Evolutionary conservation across 345 rosid species (phyloP).

Genomic region (Heritiera littoralis): DNA sequence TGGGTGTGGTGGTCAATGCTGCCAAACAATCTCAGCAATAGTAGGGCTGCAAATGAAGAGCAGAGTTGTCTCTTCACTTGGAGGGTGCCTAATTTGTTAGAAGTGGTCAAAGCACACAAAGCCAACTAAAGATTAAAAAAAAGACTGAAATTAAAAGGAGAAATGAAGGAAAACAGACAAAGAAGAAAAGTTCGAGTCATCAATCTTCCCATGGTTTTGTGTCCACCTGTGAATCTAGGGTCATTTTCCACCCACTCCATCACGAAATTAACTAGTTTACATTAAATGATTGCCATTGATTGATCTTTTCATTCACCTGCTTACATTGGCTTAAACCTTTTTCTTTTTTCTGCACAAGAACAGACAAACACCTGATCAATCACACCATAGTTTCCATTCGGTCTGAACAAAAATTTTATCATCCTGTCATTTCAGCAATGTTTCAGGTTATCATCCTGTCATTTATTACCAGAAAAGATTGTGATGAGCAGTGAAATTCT

Average conservation of each 20-base stretch:
- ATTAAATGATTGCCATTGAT: background rate
- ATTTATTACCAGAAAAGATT: background rate
- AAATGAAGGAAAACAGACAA: background rate
- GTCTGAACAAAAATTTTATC: background rate
- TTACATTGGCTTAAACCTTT: no score
- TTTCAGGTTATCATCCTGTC: slow-evolving; percentile 5
- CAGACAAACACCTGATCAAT: background rate
- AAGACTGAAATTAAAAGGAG: background rate
- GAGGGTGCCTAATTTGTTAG: background rate
- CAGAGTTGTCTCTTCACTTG: background rate
- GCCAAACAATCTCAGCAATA: background rate
- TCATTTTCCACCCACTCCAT: slow-evolving; percentile 29
- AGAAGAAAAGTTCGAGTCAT: background rate
- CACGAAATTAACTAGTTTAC: slow-evolving; percentile 16
- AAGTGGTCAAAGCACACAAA: background rate
- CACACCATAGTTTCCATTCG: background rate
- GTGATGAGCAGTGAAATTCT: slow-evolving; percentile 21
- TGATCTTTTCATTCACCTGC: background rate
- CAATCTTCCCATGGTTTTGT: slow-evolving; percentile 18
- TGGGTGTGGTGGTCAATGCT: background rate
- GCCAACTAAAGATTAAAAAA: background rate
- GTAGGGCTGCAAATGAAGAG: background rate
- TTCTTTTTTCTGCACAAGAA: no score
- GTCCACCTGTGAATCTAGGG: background rate
- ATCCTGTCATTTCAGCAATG: background rate